These are phyloP conservation scores for Vigna radiata DNA, from an alignment of 306 rosid genomes.

Conservation along the genomic window DNA sequence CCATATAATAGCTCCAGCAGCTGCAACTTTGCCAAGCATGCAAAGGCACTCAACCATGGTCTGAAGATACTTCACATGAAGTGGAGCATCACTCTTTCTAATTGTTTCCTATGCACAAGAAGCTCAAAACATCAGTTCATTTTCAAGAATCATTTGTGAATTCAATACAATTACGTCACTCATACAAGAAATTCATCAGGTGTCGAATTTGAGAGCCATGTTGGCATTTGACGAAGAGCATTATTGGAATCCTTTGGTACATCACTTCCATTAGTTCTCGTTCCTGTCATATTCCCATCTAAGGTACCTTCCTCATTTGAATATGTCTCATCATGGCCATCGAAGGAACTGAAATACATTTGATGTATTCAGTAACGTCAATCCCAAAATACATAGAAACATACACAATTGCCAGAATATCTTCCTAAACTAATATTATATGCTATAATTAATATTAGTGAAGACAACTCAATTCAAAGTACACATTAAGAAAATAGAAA, in stretches of 20 bases:
- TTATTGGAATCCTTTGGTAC: conserved; percentile 60
- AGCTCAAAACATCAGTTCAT: conserved; percentile 47
- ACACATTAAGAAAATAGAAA: conserved; percentile 32
- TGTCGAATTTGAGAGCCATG: conserved; percentile 90
- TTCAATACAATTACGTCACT: conserved; percentile 32
- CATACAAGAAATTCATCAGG: conserved; percentile 99
- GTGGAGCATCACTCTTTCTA: conserved; percentile 89
- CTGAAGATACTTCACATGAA: conserved; percentile 90
- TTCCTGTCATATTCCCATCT: conserved; percentile 56
- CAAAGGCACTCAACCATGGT: conserved; percentile 98
- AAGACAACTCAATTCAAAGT: conserved; percentile 30
- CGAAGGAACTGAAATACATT: conserved; percentile 73
- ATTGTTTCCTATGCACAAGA: conserved; percentile 75
- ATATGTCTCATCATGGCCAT: conserved; percentile 84
- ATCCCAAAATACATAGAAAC: conserved; percentile 22
- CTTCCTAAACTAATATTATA: conserved; percentile 17
- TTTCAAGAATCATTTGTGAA: conserved; percentile 37
- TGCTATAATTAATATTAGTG: conserved; percentile 16
- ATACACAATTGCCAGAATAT: conserved; percentile 1
- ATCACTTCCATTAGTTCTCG: conserved; percentile 67
- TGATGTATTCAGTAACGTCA: conserved; percentile 34
- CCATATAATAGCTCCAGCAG: conserved; percentile 99
- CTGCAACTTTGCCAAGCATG: conserved; percentile 98
- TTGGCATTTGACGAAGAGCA: conserved; percentile 75
- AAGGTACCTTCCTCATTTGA: conserved; percentile 62